A percentile compares a stretch with the other conserved stretches of the same genome.
These are phyloP conservation scores for Pseudopithomyces maydicus DNA, from an alignment of 2,329 filamentous ascomycete genomes.

Conservation along the genomic window DNA sequence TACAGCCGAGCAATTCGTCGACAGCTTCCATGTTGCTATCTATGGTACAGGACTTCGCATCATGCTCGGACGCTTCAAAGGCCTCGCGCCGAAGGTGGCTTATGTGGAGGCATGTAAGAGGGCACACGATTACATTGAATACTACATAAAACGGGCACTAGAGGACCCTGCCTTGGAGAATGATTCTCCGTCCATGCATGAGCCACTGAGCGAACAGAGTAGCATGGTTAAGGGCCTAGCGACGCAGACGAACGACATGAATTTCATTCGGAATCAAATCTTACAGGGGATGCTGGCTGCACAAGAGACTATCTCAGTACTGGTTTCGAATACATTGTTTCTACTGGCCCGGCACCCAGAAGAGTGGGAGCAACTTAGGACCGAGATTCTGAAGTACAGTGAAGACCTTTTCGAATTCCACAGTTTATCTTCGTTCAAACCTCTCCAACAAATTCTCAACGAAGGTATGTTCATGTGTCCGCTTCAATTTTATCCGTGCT, in stretches of 20 bases:
- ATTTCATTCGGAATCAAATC: slow-evolving; percentile 4
- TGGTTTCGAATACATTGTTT: slow-evolving; percentile 4
- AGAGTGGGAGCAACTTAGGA: background rate
- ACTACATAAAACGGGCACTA: slow-evolving; percentile 1
- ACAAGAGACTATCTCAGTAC: slow-evolving; percentile 4
- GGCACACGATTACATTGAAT: slow-evolving; percentile 1
- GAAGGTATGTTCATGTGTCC: background rate
- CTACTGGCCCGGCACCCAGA: background rate
- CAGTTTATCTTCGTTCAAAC: background rate
- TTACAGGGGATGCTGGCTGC: slow-evolving; percentile 4
- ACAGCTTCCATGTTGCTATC: background rate
- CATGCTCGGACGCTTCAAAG: background rate
- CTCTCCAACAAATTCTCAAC: background rate
- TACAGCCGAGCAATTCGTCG: background rate
- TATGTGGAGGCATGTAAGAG: background rate
- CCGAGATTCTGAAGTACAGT: too few relatives aligned
- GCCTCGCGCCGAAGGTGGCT: background rate
- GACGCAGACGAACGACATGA: background rate
- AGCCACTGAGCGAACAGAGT: background rate
- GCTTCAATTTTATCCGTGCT: too few relatives aligned
- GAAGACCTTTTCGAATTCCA: background rate
- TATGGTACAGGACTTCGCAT: background rate
- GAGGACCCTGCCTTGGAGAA: too few relatives aligned
- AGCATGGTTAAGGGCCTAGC: slow-evolving; percentile 1
- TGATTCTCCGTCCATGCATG: too few relatives aligned